Conservation (phyloP, 495 filamentous ascomycete genomes). For the Neurospora pannonica region DNA sequence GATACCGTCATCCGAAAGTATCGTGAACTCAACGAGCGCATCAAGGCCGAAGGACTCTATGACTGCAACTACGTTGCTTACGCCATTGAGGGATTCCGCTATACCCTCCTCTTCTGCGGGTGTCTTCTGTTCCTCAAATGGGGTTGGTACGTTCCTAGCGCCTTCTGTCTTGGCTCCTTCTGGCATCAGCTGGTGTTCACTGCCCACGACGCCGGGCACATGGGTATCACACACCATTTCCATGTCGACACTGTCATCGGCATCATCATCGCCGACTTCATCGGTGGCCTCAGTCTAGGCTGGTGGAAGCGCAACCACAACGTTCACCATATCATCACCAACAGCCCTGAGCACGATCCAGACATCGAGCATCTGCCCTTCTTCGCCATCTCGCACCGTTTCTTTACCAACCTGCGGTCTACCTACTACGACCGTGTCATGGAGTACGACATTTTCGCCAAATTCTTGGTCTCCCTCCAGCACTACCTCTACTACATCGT, state of each 20-base stretch:
- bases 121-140: constrained; percentile 55
- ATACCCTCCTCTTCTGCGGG: constrained; percentile 56
- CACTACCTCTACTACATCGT: constrained; percentile 82
- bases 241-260: constrained; percentile 74
- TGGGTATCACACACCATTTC: constrained; percentile 92
- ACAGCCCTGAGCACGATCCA: constrained; percentile 92
- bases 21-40: constrained; percentile 57
- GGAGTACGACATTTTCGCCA: constrained; percentile 70
- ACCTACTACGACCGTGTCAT: constrained; percentile 87
- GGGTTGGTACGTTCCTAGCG: constrained; percentile 68
- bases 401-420: constrained; percentile 65
- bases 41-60: constrained; percentile 69
- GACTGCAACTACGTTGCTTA: constrained; percentile 82
- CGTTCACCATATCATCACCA: constrained; percentile 96
- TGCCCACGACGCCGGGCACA: constrained; percentile 94
- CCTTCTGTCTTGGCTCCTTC: constrained; percentile 68
- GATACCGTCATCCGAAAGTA: constrained; percentile 73
- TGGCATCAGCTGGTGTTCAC: constrained; percentile 97
- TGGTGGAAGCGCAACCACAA: constrained; percentile 99
- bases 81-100: constrained; percentile 65
- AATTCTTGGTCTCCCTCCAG: constrained; percentile 63
- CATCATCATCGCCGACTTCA: constrained; percentile 82
- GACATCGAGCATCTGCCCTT: constrained; percentile 97
- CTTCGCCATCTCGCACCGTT: constrained; percentile 83
- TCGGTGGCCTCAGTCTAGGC: constrained; percentile 81